phyloP scores from a whole-genome alignment of 1,284 basidiomycete genomes.

The Hymenochaete sp. region DNA sequence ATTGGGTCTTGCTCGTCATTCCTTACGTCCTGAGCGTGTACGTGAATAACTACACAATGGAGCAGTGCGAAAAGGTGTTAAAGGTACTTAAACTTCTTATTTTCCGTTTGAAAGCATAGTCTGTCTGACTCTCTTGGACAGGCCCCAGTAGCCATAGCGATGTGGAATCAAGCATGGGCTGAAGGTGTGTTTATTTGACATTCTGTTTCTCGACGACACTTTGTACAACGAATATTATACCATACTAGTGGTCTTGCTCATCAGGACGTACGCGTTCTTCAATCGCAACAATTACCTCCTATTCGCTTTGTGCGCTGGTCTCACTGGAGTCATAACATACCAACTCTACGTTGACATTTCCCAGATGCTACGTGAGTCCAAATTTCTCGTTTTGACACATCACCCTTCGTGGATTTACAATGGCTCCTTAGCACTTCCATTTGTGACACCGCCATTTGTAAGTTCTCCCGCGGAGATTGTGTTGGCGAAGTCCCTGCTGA shows the following conservation, averaged over 20 bases:
- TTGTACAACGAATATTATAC: slow-evolving; percentile 19
- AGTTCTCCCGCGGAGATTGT: slow-evolving; percentile 18
- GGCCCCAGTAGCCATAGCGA: slow-evolving; percentile 68
- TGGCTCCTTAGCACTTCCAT: slow-evolving; percentile 48
- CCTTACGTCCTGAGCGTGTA: slow-evolving; percentile 69
- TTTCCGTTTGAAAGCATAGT: slow-evolving; percentile 12
- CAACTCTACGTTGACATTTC: slow-evolving; percentile 70
- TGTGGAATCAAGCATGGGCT: slow-evolving; percentile 79
- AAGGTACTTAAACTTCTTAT: slow-evolving; percentile 34
- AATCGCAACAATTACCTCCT: slow-evolving; percentile 63
- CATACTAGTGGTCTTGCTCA: slow-evolving; percentile 67
- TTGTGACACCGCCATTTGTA: slow-evolving; percentile 54
- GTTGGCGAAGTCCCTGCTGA: neutral
- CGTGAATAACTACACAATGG: slow-evolving; percentile 51
- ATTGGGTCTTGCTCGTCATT: slow-evolving; percentile 70
- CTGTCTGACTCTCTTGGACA: slow-evolving; percentile 24
- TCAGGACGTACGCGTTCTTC: slow-evolving; percentile 77
- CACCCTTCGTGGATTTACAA: slow-evolving; percentile 11
- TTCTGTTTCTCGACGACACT: neutral
- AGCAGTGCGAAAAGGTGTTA: slow-evolving; percentile 57
- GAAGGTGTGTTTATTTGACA: slow-evolving; percentile 42
- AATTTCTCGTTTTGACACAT: neutral
- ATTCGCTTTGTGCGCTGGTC: slow-evolving; percentile 47
- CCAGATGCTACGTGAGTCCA: slow-evolving; percentile 59
- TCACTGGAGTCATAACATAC: slow-evolving; percentile 64